These are phyloP conservation scores for Metarhizium humberi DNA, from an alignment of 2,329 filamentous ascomycete genomes.

Conservation along the genomic window DNA sequence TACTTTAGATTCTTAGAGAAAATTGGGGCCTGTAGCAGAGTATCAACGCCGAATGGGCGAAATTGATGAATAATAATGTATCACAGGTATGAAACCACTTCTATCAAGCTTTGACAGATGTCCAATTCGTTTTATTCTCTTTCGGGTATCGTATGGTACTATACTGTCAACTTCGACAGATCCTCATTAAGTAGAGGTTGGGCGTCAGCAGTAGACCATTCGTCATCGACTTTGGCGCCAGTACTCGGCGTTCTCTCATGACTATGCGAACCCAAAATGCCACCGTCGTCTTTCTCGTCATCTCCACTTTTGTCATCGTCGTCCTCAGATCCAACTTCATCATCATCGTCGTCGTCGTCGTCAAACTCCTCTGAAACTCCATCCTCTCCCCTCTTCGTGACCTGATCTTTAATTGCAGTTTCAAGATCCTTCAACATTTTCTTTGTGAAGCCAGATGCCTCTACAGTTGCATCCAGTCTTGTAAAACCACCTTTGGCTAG, in stretches of 20 bases:
- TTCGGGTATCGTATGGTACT: constrained; percentile 14
- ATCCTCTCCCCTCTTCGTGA: constrained; percentile 33
- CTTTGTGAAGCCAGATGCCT: constrained; percentile 90
- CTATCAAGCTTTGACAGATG: not conserved
- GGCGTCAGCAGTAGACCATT: constrained; percentile 6
- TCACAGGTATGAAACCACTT: constrained; percentile 2
- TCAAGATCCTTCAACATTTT: constrained; percentile 96
- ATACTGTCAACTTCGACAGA: constrained; percentile 20
- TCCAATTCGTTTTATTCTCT: not conserved
- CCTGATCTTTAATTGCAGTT: constrained; percentile 75
- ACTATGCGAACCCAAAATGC: not conserved
- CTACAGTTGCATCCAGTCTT: constrained; percentile 77
- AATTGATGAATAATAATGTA: constrained; percentile 14
- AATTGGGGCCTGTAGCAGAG: constrained; percentile 1
- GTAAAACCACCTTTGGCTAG: constrained; percentile 54
- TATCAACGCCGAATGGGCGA: not conserved
- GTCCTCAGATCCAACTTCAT: constrained; percentile 20
- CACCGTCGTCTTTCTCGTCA: not conserved
- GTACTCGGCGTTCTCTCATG: not conserved
- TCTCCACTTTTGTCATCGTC: constrained; percentile 10
- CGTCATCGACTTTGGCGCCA: not conserved
- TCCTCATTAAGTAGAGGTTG: constrained; percentile 10
- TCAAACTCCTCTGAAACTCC: constrained; percentile 14
- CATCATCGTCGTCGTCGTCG: constrained; percentile 17
- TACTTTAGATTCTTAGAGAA: constrained; percentile 26